Base-by-base conservation (phyloP, 495 filamentous ascomycete genomes). In the Cercophora samala region DNA sequence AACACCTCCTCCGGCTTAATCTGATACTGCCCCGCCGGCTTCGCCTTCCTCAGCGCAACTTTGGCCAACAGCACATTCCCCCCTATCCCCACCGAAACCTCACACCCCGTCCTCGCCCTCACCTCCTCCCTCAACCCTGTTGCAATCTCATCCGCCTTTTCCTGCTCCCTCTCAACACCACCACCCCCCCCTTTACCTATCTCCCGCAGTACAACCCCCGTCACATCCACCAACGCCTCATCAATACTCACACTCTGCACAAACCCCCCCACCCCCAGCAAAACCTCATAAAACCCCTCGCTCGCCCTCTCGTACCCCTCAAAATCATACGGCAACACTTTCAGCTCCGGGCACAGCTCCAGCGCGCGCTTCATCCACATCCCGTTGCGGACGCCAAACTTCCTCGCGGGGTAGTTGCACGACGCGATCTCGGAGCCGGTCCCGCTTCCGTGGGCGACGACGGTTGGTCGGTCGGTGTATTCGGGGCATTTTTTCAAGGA, bases 301-400 rank as follows among this genome's bases (percentile, higher is more conserved):
- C 95, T 98, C 1, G 93, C 93, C 68, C 93, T 91, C 78, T 98
- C 96, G 69, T 99, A 99, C 0, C 86, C 93, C 5, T 89, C 89
- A 72, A 97, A 98, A 71, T 99, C 94, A 69, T 99, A 99, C 0
- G 92, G 91, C 42, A 99, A 74, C 5, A 96, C 85, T 68, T 93
- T 91, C 29, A 99, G 83, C 21, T 93, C 86, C 0, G 93, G 90
- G 76, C 93, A 99, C 15, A 93, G 79, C 67, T 93, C 87, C 68
- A 89, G 82, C 3, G 96, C 95, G 29, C 85, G 82, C 72, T 93
- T 93, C 93, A 99, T 97, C 95, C 95, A 99, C 96, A 97, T 97
- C 9, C 96, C 95, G 68, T 98, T 98, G 74, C 92, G 97, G 62
- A 98, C 82, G 0, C 93, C 95, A 70, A 86, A 93, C 22, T 85